These are phyloP conservation scores for Globisporangium alternatum DNA, from an alignment of 352 stramenopile genomes.

Conservation along the genomic window DNA sequence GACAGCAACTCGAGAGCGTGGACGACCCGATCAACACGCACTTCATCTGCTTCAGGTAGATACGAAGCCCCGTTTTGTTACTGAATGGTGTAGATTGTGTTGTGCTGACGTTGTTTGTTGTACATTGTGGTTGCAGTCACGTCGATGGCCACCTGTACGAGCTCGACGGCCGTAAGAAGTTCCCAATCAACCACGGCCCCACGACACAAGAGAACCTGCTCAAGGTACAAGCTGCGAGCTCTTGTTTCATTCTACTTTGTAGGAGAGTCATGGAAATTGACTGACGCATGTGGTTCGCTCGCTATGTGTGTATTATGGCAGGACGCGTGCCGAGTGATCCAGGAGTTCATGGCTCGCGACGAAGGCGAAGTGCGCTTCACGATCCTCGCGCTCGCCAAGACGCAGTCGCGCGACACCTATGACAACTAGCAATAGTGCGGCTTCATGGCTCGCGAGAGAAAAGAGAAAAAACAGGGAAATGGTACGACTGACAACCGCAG, in stretches of 20 bases:
- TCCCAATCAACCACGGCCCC: constrained; percentile 91
- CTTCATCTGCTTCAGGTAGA: constrained; percentile 93
- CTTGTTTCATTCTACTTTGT: background rate
- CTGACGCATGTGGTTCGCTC: background rate
- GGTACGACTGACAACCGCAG: too few species aligned
- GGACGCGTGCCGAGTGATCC: constrained; percentile 89
- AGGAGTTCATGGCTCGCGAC: constrained; percentile 94
- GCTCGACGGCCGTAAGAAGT: constrained; percentile 94
- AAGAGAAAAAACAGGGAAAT: constrained; percentile 4
- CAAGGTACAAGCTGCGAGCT: constrained; percentile 30
- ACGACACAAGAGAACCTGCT: constrained; percentile 87
- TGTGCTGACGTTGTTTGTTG: background rate
- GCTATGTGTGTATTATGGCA: constrained; percentile 12
- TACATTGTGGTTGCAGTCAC: constrained; percentile 30
- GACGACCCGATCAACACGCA: constrained; percentile 95
- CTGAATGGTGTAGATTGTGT: too few species aligned
- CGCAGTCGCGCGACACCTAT: constrained; percentile 27
- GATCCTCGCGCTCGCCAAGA: constrained; percentile 90
- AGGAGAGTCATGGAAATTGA: background rate
- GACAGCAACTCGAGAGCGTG: constrained; percentile 82
- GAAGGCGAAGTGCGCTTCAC: constrained; percentile 94
- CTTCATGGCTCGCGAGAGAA: background rate
- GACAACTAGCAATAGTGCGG: constrained; percentile 15
- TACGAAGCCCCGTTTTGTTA: too few species aligned
- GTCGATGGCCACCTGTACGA: constrained; percentile 94